phyloP scores from a whole-genome alignment of 2,329 filamentous ascomycete species.

The Ustulina deusta region DNA sequence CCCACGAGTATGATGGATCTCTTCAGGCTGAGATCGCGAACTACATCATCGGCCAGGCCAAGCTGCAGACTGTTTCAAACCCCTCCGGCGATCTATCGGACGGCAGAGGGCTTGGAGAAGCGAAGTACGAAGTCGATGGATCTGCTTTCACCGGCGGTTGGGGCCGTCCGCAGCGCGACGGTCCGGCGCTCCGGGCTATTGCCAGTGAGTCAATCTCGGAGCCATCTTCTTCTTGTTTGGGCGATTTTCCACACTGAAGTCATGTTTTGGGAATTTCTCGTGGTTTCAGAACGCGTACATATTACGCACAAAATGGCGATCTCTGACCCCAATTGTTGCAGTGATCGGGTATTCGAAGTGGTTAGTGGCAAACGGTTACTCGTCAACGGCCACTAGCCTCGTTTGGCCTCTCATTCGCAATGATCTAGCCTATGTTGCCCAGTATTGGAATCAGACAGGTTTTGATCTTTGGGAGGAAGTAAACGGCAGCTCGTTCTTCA shows the following conservation, averaged over 20 bases:
- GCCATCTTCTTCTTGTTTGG: not conserved
- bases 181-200: slow-evolving; percentile 80
- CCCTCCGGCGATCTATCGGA: slow-evolving; percentile 71
- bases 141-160: slow-evolving; percentile 74
- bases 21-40: slow-evolving; percentile 73
- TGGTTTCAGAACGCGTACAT: too few relatives aligned
- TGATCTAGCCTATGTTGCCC: slow-evolving; percentile 79
- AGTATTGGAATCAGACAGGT: slow-evolving; percentile 75
- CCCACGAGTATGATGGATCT: slow-evolving; percentile 66
- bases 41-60: slow-evolving; percentile 75
- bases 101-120: slow-evolving; percentile 72
- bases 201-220: slow-evolving; percentile 54
- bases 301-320: not conserved
- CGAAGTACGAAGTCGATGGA: slow-evolving; percentile 77
- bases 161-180: slow-evolving; percentile 85
- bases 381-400: slow-evolving; percentile 64
- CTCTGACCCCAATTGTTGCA: not conserved
- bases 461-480: slow-evolving; percentile 91
- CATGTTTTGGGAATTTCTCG: too few relatives aligned
- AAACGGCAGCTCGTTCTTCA: slow-evolving; percentile 82
- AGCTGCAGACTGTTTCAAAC: slow-evolving; percentile 74
- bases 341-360: slow-evolving; percentile 79
- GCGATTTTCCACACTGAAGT: not conserved
- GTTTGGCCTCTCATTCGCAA: slow-evolving; percentile 82
- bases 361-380: slow-evolving; percentile 74